Percentiles rank a stretch among this genome's conserved stretches.
phyloP scores from a whole-genome alignment of 2,329 filamentous ascomycete genomes.

The Cladosporium sp. region DNA sequence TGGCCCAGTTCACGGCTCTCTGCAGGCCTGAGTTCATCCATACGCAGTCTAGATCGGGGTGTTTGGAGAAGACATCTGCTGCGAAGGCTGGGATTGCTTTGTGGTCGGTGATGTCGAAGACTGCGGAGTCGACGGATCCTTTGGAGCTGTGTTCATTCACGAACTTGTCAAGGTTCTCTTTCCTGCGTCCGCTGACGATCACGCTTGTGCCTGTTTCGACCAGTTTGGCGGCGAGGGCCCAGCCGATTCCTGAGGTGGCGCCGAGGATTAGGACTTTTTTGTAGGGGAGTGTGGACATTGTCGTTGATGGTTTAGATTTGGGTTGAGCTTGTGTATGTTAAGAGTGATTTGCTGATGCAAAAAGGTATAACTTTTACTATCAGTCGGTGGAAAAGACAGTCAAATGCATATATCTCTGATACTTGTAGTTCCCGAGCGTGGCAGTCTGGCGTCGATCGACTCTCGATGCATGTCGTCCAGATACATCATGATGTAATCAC shows the following conservation, averaged over 20 bases:
- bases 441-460: no score
- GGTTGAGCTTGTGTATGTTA: no score
- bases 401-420: no score
- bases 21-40: conserved; percentile 53
- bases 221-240: conserved; percentile 46
- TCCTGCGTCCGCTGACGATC: conserved; percentile 47
- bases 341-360: no score
- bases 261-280: conserved; percentile 52
- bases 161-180: conserved; percentile 48
- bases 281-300: conserved; percentile 36
- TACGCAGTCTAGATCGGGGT: conserved; percentile 50
- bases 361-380: no score
- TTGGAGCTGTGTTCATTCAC: conserved; percentile 39
- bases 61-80: conserved; percentile 36
- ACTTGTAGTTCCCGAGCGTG: no score
- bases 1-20: conserved; percentile 45
- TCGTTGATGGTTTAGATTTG: neutral
- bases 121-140: conserved; percentile 41
- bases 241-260: conserved; percentile 49
- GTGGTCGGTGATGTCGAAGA: conserved; percentile 49
- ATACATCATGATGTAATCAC: conserved; percentile 7
- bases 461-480: no score
- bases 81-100: conserved; percentile 44
- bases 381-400: neutral
- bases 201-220: conserved; percentile 44